phyloP scores from a whole-genome alignment of 108 stramenopile species.

The Nitzschia sp. region DNA sequence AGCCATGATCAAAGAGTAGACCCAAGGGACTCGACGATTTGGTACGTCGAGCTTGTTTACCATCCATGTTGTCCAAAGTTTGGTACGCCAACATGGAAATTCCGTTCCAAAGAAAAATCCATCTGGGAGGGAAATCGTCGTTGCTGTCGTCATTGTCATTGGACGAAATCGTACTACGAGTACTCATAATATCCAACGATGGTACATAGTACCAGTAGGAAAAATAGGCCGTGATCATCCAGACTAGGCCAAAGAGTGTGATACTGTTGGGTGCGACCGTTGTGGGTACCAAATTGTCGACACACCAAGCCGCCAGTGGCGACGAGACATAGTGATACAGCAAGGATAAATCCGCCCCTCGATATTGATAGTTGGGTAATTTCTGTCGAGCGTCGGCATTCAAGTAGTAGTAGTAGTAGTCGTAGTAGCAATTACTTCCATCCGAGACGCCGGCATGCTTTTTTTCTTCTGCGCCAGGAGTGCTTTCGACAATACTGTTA shows the following conservation, averaged over 20 bases:
- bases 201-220: slow-evolving; percentile 70
- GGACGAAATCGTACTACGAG: background rate
- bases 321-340: slow-evolving; percentile 84
- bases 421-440: too few relatives aligned
- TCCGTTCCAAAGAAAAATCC: slow-evolving; percentile 86
- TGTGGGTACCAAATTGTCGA: slow-evolving; percentile 66
- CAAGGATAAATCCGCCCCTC: slow-evolving; percentile 70
- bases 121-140: slow-evolving; percentile 51
- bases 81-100: slow-evolving; percentile 92
- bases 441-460: too few relatives aligned
- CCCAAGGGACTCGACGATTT: slow-evolving; percentile 89
- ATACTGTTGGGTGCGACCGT: slow-evolving; percentile 92
- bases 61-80: slow-evolving; percentile 98
- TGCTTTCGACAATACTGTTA: too few relatives aligned
- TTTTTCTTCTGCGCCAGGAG: too few relatives aligned
- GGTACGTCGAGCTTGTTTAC: slow-evolving; percentile 96
- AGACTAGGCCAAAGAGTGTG: slow-evolving; percentile 77
- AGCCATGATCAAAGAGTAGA: slow-evolving; percentile 96
- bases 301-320: slow-evolving; percentile 77
- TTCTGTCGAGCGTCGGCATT: slow-evolving; percentile 34
- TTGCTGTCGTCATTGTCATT: slow-evolving; percentile 9
- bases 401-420: slow-evolving; percentile 12
- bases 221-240: slow-evolving; percentile 75
- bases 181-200: slow-evolving; percentile 25
- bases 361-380: slow-evolving; percentile 67